Evolutionary conservation across 495 filamentous ascomycete genomes (phyloP), one percentile per base, ranked within the genome.

Genomic region (Penicillium antarcticum): DNA sequence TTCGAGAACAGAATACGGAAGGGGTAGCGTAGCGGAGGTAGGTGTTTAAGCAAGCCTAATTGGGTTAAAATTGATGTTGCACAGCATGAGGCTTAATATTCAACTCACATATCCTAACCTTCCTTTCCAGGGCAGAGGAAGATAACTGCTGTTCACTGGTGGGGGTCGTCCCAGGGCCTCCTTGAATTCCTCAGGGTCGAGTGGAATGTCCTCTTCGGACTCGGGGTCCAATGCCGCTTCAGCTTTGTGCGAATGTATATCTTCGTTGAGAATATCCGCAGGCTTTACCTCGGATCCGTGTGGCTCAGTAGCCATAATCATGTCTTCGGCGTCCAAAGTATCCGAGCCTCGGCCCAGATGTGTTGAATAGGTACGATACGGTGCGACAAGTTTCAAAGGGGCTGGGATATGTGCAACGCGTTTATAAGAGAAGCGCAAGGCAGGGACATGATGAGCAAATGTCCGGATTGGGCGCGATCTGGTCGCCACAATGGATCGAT

Each of bases 61-160:
- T n/a, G 13, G 14, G 11, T 6, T 12, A 11, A 4, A 21, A n/a
- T 12, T 18, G 35, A 29, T 6, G 0, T 8, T 11, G 24, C 14
- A 7, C 17, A 42, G 34, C 47, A n/a, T 12, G 37, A 8, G 14
- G 37, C 7, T 17, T 32, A 23, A 56, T 38, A 43, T 23, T 5
- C 41, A 33, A 74, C 84, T 75, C 63, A 94, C 92, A 78, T 94
- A 96, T 39, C 92, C 92, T 51, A 97, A 68, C 33, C 92, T 78
- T 1, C 92, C 94, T 74, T 91, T 94, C 92, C 92, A 97, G 0
- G 90, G 92, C 13, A 96, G 69, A 3, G 92, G 94, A 13, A 97
- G 76, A 62, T 90, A 91, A 57, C 81, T 82, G 62, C 89, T 96
- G 62, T 97, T 87, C 19, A 95, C 86, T 3, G 91, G 83, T 19